Evolutionary conservation across 202 grass and related monocot genomes (phyloP).

Genomic region (Alloteropsis angusta): DNA sequence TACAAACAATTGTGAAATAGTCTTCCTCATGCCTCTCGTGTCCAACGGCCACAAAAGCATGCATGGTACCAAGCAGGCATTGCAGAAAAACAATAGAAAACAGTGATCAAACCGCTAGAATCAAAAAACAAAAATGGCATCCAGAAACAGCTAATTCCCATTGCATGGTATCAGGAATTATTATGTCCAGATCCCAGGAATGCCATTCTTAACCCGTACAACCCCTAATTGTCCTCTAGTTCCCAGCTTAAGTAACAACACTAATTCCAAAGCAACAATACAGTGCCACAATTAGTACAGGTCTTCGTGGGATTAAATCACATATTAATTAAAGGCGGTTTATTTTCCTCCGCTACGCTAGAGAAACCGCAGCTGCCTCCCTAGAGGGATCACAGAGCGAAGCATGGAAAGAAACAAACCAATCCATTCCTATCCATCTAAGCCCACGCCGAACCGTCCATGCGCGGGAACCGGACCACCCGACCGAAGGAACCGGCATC

Average conservation of each 20-base stretch:
- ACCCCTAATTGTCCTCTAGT: background rate
- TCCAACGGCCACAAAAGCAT: background rate
- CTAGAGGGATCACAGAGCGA: background rate
- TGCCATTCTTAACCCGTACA: background rate
- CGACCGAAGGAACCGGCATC: background rate
- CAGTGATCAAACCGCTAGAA: background rate
- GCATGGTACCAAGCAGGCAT: background rate
- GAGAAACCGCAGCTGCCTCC: background rate
- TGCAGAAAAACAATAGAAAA: background rate
- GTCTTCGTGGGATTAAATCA: conserved; percentile 6
- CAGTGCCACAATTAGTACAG: background rate
- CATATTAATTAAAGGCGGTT: background rate
- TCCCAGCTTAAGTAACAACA: background rate
- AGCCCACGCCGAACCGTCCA: background rate
- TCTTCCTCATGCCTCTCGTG: background rate
- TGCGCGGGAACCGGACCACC: background rate
- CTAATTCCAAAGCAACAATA: background rate
- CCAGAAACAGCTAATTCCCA: background rate
- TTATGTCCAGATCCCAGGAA: background rate
- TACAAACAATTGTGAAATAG: background rate
- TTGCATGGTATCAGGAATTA: background rate
- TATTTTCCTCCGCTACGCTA: background rate
- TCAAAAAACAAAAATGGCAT: background rate
- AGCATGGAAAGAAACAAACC: background rate
- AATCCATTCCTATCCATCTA: background rate